Percentiles rank a stretch among this genome's conserved stretches.
Conservation (phyloP, 148 eudicot genomes). For the Chenopodium album region DNA sequence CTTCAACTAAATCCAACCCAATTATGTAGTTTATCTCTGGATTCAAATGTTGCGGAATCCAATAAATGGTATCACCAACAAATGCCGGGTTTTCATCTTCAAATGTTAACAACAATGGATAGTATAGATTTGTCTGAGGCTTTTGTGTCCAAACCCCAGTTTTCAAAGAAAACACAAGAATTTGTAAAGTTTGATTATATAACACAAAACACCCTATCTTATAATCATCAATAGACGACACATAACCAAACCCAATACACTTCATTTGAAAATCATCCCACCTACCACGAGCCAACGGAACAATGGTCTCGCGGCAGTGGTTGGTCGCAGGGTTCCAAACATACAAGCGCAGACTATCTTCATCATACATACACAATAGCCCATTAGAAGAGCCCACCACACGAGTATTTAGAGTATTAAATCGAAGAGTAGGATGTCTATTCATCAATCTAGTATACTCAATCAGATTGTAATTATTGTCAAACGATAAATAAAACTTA, state of each 20-base stretch:
- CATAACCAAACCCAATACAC: slow-evolving; percentile 15
- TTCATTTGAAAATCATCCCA: no score
- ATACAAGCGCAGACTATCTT: neutral
- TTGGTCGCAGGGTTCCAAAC: slow-evolving; percentile 18
- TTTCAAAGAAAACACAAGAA: neutral
- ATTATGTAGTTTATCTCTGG: neutral
- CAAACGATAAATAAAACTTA: neutral
- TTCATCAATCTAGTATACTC: neutral
- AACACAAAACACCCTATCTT: neutral
- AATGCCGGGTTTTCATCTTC: neutral
- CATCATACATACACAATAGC: slow-evolving; percentile 11
- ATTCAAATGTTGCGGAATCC: neutral
- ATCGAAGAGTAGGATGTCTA: no score
- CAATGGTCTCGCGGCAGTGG: neutral
- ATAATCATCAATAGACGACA: slow-evolving; percentile 1
- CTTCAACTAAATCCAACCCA: slow-evolving; percentile 5
- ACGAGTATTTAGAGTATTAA: neutral
- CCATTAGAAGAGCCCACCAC: slow-evolving; percentile 21
- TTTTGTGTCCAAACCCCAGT: neutral
- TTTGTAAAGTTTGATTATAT: no score
- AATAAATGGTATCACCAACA: slow-evolving; percentile 6
- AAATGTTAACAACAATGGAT: neutral
- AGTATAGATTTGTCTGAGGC: no score
- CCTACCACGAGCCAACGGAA: neutral
- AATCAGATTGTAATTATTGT: neutral